phyloP scores from a whole-genome alignment of 169 alveolate genomes.

The Plasmodium blacklocki region DNA sequence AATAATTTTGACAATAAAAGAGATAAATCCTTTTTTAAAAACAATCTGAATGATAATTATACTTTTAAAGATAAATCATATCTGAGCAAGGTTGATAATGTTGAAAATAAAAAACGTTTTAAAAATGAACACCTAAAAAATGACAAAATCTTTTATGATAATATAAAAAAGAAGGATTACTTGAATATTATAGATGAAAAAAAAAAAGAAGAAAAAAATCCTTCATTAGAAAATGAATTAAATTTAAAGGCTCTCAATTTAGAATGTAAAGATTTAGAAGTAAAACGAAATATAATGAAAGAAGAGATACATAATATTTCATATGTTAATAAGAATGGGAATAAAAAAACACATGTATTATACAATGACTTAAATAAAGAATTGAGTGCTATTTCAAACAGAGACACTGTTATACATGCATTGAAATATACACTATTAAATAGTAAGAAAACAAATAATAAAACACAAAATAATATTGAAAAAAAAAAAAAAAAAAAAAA shows the following conservation, averaged over 20 bases:
- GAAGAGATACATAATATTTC: background rate
- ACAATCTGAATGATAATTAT: background rate
- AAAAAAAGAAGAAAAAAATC: background rate
- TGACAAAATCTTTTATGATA: slow-evolving; percentile 12
- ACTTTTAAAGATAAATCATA: slow-evolving; percentile 10
- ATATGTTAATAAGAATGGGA: background rate
- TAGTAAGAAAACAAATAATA: slow-evolving; percentile 17
- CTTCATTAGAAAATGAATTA: background rate
- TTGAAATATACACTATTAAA: slow-evolving; percentile 42
- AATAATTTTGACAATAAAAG: background rate
- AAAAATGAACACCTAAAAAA: background rate
- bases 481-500: background rate
- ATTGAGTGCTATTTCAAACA: slow-evolving; percentile 37
- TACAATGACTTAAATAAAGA: slow-evolving; percentile 59
- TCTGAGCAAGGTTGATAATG: background rate
- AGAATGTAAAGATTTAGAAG: slow-evolving; percentile 1
- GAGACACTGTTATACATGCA: slow-evolving; percentile 62
- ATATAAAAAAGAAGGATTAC: slow-evolving; percentile 12
- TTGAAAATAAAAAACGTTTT: background rate
- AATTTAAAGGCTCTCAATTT: slow-evolving; percentile 51
- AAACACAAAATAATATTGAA: background rate
- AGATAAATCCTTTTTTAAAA: background rate
- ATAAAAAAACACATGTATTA: slow-evolving; percentile 41
- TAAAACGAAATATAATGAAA: slow-evolving; percentile 16
- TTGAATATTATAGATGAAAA: slow-evolving; percentile 15